Evolutionary conservation across 176 grass and related monocot species (phyloP).

Genomic region (Olyra latifolia): DNA sequence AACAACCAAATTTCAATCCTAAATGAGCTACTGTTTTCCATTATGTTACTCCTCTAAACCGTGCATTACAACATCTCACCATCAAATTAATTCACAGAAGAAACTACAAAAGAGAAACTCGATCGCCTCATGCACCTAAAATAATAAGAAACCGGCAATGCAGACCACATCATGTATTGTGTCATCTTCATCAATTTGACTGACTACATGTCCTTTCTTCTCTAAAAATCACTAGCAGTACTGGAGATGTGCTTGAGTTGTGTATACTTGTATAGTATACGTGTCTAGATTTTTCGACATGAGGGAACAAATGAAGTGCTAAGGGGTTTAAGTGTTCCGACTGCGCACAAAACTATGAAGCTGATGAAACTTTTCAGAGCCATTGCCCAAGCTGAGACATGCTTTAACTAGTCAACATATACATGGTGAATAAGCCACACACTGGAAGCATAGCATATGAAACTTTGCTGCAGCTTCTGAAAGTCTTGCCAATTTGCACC

Average conservation of each 20-base stretch:
- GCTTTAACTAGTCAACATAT: not conserved
- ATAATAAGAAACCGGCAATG: not conserved
- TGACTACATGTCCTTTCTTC: not conserved
- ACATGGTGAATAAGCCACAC: not conserved
- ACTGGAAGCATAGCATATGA: not conserved
- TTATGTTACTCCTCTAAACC: not conserved
- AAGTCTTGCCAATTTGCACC: not conserved
- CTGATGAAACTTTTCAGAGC: not conserved
- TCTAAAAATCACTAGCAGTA: not conserved
- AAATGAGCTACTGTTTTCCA: not conserved
- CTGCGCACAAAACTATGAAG: not conserved
- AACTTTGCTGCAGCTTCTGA: conserved; percentile 10
- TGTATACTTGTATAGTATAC: not conserved
- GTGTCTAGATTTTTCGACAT: not conserved
- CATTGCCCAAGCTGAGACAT: not conserved
- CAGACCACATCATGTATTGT: not conserved
- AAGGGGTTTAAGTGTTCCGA: no score
- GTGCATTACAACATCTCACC: not conserved
- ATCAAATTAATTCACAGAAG: not conserved
- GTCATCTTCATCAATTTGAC: not conserved
- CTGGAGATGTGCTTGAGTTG: not conserved
- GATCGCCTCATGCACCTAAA: not conserved
- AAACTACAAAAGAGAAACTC: not conserved
- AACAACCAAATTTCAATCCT: not conserved
- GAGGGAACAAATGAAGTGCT: no score